phyloP scores from a whole-genome alignment of 768 basidiomycete genomes.

The Lyophyllum shimeji region DNA sequence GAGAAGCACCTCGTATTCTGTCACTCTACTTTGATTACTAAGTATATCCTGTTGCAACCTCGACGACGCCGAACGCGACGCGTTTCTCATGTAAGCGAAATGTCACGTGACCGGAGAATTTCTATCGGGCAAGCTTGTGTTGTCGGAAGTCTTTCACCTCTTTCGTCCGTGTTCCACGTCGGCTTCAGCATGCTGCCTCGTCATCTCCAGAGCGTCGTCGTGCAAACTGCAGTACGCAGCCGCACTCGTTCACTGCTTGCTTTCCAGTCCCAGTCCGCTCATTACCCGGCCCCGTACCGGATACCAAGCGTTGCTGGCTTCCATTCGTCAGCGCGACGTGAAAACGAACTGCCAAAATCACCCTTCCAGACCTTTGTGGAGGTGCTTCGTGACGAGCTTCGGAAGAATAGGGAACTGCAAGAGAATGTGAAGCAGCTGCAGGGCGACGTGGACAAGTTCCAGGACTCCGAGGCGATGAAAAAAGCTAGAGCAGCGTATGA shows the following conservation, averaged over 20 bases:
- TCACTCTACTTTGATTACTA: too few species aligned
- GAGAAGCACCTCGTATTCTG: too few species aligned
- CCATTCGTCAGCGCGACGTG: constrained; percentile 64
- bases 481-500: constrained; percentile 90
- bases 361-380: constrained; percentile 97
- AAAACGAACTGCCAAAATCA: constrained; percentile 76
- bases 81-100: neutral
- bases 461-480: constrained; percentile 97
- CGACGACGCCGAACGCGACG: neutral
- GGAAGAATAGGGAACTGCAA: constrained; percentile 92
- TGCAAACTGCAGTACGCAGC: constrained; percentile 33
- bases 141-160: too few species aligned
- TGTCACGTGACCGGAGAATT: constrained; percentile 20
- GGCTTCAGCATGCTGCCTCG: constrained; percentile 38
- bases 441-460: constrained; percentile 95
- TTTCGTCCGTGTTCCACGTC: neutral
- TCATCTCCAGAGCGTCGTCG: constrained; percentile 39
- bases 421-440: constrained; percentile 97
- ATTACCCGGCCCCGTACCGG: constrained; percentile 39
- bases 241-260: constrained; percentile 22
- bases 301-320: constrained; percentile 42
- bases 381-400: constrained; percentile 86
- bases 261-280: constrained; percentile 19
- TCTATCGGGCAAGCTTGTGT: constrained; percentile 3
- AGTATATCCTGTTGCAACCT: too few species aligned